A percentile compares a stretch with the other conserved stretches of the same genome.
Conservation (phyloP, 73 alveolate species). For the Loxodes magnus region DNA sequence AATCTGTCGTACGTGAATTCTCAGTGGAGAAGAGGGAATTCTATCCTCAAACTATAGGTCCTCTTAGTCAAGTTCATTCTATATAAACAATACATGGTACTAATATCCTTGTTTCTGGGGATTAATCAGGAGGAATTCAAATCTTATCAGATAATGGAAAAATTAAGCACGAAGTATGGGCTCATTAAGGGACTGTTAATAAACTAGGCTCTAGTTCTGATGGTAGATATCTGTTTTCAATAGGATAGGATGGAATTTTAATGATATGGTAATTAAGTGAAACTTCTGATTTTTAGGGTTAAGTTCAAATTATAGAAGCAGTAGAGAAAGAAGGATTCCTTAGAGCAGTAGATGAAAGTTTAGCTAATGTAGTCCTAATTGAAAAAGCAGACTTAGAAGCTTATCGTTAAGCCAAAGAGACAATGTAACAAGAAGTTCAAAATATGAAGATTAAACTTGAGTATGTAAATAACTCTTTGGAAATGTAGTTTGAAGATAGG, state of each 20-base stretch:
- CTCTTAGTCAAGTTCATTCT: slow-evolving; percentile 44
- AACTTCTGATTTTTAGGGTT: slow-evolving; percentile 24
- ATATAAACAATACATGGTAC: slow-evolving; percentile 33
- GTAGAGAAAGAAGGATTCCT: slow-evolving; percentile 21
- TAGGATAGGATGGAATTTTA: slow-evolving; percentile 77
- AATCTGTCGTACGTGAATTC: too few relatives aligned
- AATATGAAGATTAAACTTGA: slow-evolving; percentile 56
- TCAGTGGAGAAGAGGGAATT: too few relatives aligned
- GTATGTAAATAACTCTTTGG: slow-evolving; percentile 34
- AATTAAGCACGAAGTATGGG: too few relatives aligned
- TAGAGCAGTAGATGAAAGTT: slow-evolving; percentile 58
- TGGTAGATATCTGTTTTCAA: slow-evolving; percentile 60
- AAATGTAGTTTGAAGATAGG: slow-evolving; percentile 29
- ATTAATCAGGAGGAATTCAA: slow-evolving; percentile 40
- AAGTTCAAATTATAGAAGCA: slow-evolving; percentile 30
- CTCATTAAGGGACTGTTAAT: slow-evolving; percentile 66
- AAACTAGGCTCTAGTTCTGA: slow-evolving; percentile 65
- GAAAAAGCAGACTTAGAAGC: slow-evolving; percentile 54
- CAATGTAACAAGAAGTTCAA: slow-evolving; percentile 42
- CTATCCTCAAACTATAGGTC: too few relatives aligned
- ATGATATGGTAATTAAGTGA: slow-evolving; percentile 52
- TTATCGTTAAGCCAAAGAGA: slow-evolving; percentile 46
- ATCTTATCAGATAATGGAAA: slow-evolving; percentile 42
- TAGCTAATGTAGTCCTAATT: slow-evolving; percentile 75
- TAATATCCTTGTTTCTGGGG: slow-evolving; percentile 39